These are phyloP conservation scores for Pseudogymnoascus pannorum DNA, from an alignment of 2,329 filamentous ascomycete genomes.

Conservation along the genomic window DNA sequence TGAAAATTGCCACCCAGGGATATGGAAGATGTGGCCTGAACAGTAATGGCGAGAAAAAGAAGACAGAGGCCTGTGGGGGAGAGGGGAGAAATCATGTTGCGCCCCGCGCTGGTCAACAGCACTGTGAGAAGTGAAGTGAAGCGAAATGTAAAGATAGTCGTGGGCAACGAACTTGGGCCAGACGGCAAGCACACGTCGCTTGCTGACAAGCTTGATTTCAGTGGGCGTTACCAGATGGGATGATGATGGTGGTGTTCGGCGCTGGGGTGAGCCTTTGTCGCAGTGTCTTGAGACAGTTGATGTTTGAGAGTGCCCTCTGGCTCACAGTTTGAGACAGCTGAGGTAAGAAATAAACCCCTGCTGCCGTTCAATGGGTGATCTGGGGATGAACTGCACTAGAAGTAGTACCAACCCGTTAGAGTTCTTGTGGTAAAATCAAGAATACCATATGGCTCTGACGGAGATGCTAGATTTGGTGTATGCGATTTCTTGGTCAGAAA, in stretches of 20 bases:
- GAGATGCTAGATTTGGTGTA: neutral
- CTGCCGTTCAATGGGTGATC: neutral
- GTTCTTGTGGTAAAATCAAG: neutral
- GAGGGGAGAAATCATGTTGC: neutral
- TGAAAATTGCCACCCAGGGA: slow-evolving; percentile 11
- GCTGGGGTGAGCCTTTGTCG: neutral
- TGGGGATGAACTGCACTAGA: neutral
- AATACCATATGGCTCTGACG: neutral
- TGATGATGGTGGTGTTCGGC: neutral
- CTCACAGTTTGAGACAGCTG: neutral
- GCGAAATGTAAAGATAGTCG: neutral
- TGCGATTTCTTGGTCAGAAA: neutral
- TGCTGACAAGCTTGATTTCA: slow-evolving; percentile 3
- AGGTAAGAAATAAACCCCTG: neutral
- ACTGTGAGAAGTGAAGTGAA: neutral
- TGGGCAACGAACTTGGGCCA: neutral
- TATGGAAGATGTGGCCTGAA: neutral
- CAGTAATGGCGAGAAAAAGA: neutral
- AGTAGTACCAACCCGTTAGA: neutral
- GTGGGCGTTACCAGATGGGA: neutral
- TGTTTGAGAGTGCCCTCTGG: neutral
- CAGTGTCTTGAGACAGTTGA: neutral
- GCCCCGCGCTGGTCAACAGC: neutral
- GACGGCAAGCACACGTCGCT: neutral
- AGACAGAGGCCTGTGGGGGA: neutral